These are phyloP conservation scores for Polychytrium aggregatum DNA, from an alignment of 192 early-diverging fungal species.

Conservation along the genomic window DNA sequence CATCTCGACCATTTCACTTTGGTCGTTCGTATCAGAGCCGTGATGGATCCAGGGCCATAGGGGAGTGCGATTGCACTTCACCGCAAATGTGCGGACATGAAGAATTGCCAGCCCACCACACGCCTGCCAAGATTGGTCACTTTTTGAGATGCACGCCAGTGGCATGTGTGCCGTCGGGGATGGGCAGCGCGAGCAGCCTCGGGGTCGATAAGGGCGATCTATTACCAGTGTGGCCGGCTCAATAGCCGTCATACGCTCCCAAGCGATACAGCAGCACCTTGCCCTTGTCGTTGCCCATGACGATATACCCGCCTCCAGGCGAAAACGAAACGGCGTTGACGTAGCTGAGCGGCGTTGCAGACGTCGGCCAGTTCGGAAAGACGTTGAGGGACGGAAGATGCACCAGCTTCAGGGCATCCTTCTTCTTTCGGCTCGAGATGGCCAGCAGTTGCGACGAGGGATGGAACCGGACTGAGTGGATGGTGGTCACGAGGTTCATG, in stretches of 20 bases:
- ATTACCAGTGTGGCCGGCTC: too few relatives aligned
- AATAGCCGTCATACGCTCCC: constrained; percentile 25
- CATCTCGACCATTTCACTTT: too few relatives aligned
- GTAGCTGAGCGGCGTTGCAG: constrained; percentile 66
- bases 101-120: too few relatives aligned
- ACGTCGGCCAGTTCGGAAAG: constrained; percentile 92
- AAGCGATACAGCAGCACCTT: constrained; percentile 78
- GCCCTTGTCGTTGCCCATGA: constrained; percentile 84
- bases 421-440: constrained; percentile 59
- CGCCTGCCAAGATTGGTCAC: too few relatives aligned
- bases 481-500: constrained; percentile 74
- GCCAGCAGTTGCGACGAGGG: constrained; percentile 75
- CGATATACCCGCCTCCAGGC: constrained; percentile 82
- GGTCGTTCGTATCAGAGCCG: too few relatives aligned
- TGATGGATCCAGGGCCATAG: too few relatives aligned
- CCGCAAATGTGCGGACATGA: too few relatives aligned
- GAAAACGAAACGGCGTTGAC: constrained; percentile 74
- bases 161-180: too few relatives aligned
- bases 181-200: too few relatives aligned
- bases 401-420: constrained; percentile 69
- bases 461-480: constrained; percentile 67
- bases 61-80: too few relatives aligned
- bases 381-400: constrained; percentile 73
- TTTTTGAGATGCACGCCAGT: too few relatives aligned
- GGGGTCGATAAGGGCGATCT: too few relatives aligned